These are phyloP conservation scores for Fusarium stilboides DNA, from an alignment of 2,329 filamentous ascomycete genomes.

Conservation along the genomic window DNA sequence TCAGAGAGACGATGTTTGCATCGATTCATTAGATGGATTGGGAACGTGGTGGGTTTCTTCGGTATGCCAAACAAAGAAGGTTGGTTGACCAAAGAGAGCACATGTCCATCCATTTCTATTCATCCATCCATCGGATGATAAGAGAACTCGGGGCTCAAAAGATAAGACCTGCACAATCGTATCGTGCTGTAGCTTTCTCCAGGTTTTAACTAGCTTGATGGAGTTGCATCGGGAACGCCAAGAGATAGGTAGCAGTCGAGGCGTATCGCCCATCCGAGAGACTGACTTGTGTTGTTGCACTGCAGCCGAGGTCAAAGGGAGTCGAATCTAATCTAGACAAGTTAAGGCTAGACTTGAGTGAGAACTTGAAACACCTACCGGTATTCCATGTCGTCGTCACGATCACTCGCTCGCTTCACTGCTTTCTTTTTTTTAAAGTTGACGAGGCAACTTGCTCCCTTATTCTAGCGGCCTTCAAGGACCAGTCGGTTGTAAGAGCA, in stretches of 20 bases:
- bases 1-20: background rate
- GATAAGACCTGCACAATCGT: conserved; percentile 17
- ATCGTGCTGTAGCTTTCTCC: conserved; percentile 18
- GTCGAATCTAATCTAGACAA: background rate
- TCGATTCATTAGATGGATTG: conserved; percentile 6
- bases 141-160: conserved; percentile 11
- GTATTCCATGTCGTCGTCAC: conserved; percentile 11
- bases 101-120: conserved; percentile 5
- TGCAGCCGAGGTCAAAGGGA: background rate
- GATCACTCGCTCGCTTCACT: background rate
- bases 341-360: conserved; percentile 9
- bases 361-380: background rate
- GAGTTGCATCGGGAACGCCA: conserved; percentile 22
- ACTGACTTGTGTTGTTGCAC: background rate
- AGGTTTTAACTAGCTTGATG: conserved; percentile 36
- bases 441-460: conserved; percentile 30
- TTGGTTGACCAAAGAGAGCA: conserved; percentile 6
- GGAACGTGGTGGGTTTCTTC: conserved; percentile 23
- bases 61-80: conserved; percentile 33
- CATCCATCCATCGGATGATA: conserved; percentile 15
- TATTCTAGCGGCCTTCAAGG: conserved; percentile 21
- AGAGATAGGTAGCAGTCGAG: conserved; percentile 27
- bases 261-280: conserved; percentile 4
- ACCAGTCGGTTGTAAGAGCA: conserved; percentile 19
- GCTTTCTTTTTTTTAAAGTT: conserved; percentile 25